A percentile compares a stretch with the other conserved stretches of the same genome.
Conservation (phyloP, 2,329 filamentous ascomycete species). For the Sclerotinia glacialis region DNA sequence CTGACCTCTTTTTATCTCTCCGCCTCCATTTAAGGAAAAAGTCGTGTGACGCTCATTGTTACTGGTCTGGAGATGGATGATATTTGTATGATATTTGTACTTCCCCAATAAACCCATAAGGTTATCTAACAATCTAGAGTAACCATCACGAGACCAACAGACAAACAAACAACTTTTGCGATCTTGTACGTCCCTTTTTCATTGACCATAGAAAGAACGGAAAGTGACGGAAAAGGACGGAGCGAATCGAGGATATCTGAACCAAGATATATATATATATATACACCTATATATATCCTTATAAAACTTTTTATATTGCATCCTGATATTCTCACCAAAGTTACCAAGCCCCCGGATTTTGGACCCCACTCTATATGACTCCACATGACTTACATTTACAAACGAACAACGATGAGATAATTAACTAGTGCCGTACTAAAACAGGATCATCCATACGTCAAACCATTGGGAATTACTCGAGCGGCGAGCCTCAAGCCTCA, state of each 20-base stretch:
- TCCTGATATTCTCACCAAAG: not conserved
- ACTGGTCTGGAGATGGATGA: not conserved
- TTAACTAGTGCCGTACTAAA: not conserved
- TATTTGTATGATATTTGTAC: not conserved
- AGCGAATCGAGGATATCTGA: not conserved
- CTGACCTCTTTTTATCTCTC: constrained; percentile 19
- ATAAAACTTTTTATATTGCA: constrained; percentile 4
- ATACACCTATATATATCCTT: no score
- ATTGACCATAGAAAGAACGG: not conserved
- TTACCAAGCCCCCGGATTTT: constrained; percentile 18
- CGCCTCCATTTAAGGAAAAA: not conserved
- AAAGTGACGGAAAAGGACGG: not conserved
- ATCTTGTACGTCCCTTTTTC: not conserved
- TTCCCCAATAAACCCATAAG: not conserved
- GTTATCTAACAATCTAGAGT: constrained; percentile 3
- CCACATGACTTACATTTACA: constrained; percentile 16
- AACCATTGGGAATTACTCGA: constrained; percentile 4
- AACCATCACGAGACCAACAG: constrained; percentile 1
- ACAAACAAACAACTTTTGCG: not conserved
- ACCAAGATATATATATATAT: not conserved
- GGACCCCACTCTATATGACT: constrained; percentile 6
- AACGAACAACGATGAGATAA: not conserved
- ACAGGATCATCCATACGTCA: not conserved
- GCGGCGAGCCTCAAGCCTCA: not conserved
- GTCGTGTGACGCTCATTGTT: constrained; percentile 17